Evolutionary conservation across 306 rosid species (phyloP).

Genomic region (Neltuma alba): DNA sequence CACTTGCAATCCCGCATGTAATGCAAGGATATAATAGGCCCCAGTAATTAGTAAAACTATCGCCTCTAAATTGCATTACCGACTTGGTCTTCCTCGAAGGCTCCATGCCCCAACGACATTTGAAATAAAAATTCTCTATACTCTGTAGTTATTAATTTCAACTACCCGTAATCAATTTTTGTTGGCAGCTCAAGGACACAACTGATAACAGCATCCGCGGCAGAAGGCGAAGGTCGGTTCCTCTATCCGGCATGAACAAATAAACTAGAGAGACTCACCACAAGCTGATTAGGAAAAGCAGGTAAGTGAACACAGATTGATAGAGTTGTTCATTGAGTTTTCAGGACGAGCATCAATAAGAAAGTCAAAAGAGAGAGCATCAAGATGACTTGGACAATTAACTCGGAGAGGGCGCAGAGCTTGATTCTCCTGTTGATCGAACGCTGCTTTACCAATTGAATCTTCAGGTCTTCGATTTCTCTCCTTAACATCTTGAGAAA

Average conservation of each 20-base stretch:
- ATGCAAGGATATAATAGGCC: not conserved
- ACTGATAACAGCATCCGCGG: not conserved
- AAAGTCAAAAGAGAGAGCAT: conserved; percentile 44
- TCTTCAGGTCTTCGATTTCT: conserved; percentile 51
- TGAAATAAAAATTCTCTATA: not conserved
- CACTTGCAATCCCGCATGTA: not conserved
- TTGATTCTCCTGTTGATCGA: conserved; percentile 50
- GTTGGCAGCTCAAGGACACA: not conserved
- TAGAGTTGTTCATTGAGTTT: conserved; percentile 5
- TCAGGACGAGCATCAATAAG: conserved; percentile 38
- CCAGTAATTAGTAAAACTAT: no score
- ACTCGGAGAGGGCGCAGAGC: conserved; percentile 49
- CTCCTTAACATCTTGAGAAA: conserved; percentile 45
- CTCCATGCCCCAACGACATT: not conserved
- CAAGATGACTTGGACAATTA: conserved; percentile 47
- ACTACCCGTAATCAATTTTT: not conserved
- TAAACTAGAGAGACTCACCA: not conserved
- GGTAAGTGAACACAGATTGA: not conserved
- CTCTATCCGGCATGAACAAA: not conserved
- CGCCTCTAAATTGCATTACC: not conserved
- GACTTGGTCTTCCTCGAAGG: not conserved
- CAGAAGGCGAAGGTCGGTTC: not conserved
- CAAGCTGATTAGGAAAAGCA: not conserved
- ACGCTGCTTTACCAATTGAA: conserved; percentile 51
- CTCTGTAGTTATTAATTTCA: not conserved